Percentiles rank a stretch among this genome's conserved stretches.
Evolutionary conservation across 371 early-diverging fungal species (phyloP).

Genomic region (Mucor piriformis): DNA sequence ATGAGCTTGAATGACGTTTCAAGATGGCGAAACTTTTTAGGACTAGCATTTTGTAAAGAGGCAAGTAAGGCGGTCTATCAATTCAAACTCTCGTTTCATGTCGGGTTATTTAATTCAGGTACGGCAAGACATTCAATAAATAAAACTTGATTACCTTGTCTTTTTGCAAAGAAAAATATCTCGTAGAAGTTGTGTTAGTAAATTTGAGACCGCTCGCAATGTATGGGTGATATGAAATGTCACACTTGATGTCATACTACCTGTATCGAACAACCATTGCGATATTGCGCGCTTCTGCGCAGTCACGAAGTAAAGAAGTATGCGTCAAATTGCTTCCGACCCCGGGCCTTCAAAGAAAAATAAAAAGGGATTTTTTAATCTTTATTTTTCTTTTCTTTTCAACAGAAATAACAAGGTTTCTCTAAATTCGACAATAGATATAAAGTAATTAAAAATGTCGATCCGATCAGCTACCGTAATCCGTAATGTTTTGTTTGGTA

Average conservation of each 20-base stretch:
- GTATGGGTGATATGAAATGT: too few species aligned
- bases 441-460: not conserved
- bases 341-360: constrained; percentile 3
- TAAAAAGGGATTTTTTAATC: not conserved
- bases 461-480: constrained; percentile 3
- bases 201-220: too few species aligned
- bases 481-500: constrained; percentile 4
- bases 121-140: not conserved
- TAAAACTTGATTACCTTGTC: too few species aligned
- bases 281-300: too few species aligned
- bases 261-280: too few species aligned
- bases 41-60: not conserved
- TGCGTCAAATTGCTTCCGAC: constrained; percentile 11
- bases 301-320: constrained; percentile 2
- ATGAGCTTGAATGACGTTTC: not conserved
- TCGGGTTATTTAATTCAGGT: not conserved
- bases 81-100: too few species aligned
- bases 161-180: too few species aligned
- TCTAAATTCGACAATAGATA: not conserved
- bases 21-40: not conserved
- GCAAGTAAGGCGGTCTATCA: too few species aligned
- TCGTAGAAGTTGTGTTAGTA: too few species aligned
- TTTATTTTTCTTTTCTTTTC: not conserved
- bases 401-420: not conserved
- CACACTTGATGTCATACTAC: too few species aligned